These are phyloP conservation scores for Alloascoidea hylecoeti DNA, from an alignment of 805 yeast species.

Conservation along the genomic window DNA sequence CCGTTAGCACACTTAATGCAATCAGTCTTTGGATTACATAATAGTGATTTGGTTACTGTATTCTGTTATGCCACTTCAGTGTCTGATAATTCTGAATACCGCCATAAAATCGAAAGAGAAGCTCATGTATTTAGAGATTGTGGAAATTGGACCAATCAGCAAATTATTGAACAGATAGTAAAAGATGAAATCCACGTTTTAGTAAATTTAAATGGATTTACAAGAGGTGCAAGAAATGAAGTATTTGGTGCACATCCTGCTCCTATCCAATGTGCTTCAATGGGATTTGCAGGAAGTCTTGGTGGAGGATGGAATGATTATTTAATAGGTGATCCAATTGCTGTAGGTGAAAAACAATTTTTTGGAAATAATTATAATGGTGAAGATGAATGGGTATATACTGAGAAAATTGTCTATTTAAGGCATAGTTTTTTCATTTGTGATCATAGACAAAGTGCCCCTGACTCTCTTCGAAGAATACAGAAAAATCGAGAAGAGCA, in stretches of 20 bases:
- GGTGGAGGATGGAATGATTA: conserved; percentile 18
- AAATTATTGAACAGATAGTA: conserved; percentile 12
- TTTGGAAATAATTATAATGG: conserved; percentile 1
- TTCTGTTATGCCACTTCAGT: conserved; percentile 16
- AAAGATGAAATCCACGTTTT: conserved; percentile 17
- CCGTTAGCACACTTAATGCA: conserved; percentile 20
- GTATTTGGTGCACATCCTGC: conserved; percentile 18
- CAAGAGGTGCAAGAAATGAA: conserved; percentile 19
- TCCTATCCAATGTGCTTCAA: conserved; percentile 16
- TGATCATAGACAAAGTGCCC: conserved; percentile 18
- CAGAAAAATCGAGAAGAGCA: too few species aligned
- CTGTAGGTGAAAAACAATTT: conserved; percentile 7
- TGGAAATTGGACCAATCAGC: conserved; percentile 11
- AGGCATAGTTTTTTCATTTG: conserved; percentile 17
- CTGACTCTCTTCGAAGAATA: conserved; percentile 6
- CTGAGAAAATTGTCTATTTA: conserved; percentile 15
- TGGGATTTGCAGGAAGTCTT: conserved; percentile 20
- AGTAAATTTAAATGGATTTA: conserved; percentile 18
- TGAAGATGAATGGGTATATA: conserved; percentile 7
- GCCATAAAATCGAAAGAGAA: conserved; percentile 13
- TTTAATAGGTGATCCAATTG: conserved; percentile 12
- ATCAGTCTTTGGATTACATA: conserved; percentile 17
- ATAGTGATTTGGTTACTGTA: conserved; percentile 9
- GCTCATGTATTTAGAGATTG: conserved; percentile 13
- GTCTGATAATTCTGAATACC: conserved; percentile 14